Base-by-base conservation (phyloP, 1,284 basidiomycete species). In the Melampsora americana region DNA sequence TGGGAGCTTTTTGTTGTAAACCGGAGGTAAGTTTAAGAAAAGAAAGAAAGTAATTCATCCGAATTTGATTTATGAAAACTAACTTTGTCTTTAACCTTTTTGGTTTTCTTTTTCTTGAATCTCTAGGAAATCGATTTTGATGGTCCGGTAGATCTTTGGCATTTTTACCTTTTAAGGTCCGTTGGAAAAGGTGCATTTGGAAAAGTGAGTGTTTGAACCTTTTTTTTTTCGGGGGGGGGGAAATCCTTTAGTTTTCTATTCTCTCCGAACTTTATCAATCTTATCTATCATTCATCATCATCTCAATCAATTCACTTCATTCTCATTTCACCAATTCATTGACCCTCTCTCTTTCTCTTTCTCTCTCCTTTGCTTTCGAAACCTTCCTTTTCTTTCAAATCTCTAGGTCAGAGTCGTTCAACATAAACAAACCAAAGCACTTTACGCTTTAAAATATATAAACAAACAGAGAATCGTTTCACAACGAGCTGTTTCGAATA, bases 121-220 rank as follows among this genome's bases (percentile, higher is more conserved):
- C 4, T 82, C 12, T 69, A 96, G 93, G 92, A 93, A 78, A 92
- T 98, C 85, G 95, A 99, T 86, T 99, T 97, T 83, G 94, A 97
- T 79, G 94, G 92, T 71, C 94, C 97, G 79, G 91, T 95, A 81
- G 96, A 93, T 82, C 89, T 99, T 73, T 99, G 96, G 83, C 95
- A 99, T 83, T 99, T 99, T 83, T 89, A 93, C 79, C 89, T 99
- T 60, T 85, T 98, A 39, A 87, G 94, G 81, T 92, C 92, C 80
- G 95, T 99, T 23, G 95, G 95, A 65, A 98, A 98, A 83, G 95
- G 95, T 71, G 95, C 95, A 0, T 98, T 99, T 83, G 95, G 95
- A 81, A 98, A 99, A 89, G 95, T 92, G 65, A 69, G 84, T 82
- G 50, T 42, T 35, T 28, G 26, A n/a, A 53, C 23, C 30, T 12